Conservation (phyloP, 148 eudicot species). For the Rhododendron kiyosumense region DNA sequence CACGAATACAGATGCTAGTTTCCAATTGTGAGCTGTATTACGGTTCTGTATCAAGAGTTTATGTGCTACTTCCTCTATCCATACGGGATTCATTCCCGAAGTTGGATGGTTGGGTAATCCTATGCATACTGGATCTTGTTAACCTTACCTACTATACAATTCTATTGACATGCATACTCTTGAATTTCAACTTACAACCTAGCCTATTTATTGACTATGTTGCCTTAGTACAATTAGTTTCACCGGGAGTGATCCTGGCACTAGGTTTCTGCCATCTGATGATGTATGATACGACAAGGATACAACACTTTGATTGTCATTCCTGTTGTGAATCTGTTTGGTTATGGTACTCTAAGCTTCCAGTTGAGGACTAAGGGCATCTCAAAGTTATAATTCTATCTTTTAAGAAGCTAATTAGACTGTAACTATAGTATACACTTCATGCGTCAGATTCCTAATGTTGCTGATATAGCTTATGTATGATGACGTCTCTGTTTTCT, state of each 20-base stretch:
- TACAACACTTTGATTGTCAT: background rate
- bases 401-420: background rate
- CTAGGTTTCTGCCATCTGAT: background rate
- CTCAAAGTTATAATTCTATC: background rate
- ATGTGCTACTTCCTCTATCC: background rate
- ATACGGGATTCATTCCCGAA: background rate
- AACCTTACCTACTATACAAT: background rate
- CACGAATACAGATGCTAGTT: background rate
- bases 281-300: background rate
- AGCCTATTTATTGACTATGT: background rate
- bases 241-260: background rate
- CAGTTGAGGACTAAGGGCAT: background rate
- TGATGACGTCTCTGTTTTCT: slow-evolving; percentile 3
- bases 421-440: background rate
- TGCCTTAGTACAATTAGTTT: background rate
- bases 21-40: background rate
- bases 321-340: background rate
- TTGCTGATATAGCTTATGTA: background rate
- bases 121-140: background rate
- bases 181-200: background rate
- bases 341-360: background rate
- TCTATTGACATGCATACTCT: background rate
- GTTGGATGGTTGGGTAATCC: background rate
- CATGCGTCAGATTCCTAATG: background rate
- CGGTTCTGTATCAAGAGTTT: background rate